Base-by-base conservation (phyloP, 1,284 basidiomycete species). In the Tranzscheliella williamsii region DNA sequence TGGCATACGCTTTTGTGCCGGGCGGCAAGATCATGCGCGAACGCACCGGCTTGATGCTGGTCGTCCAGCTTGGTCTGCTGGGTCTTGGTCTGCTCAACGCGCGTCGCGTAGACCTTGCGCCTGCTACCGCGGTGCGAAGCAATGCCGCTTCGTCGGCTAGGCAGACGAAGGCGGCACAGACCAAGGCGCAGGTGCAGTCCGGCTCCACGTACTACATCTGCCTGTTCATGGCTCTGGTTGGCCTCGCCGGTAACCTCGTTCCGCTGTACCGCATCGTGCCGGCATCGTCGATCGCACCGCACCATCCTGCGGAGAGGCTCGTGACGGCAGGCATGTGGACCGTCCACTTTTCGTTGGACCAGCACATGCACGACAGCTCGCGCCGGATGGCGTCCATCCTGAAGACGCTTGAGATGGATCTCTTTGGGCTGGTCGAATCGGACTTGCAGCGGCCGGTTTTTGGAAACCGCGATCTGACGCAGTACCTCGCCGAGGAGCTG, bases 281-380 rank as follows among this genome's bases (percentile, higher is more conserved):
- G 2, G 45, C 81, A 4, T 84, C 85, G 15, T 75, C 86, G 18
- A 77, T 86, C 7, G 79, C 81, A 32, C 89, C 90, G 2, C 85
- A 85, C 78, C 85, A 85, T 51, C 79, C 85, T 7, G 84, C 83
- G 5, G 82, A 87, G 9, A 82, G 88, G 17, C 81, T 90, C 17
- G 81, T 94, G 35, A 87, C 86, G n/a, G 87, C 88, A 9, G 92
- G 90, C 1, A 92, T 95, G 48, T 94, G 90, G 90, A 93, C 92
- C 0, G 70, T 72, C 18, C 70, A 72, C 41, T 67, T 67, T 46
- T 62, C 66, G 21, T 57, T 74, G 18, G 73, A 75, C 32, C 73
- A 75, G 52, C 30, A 51, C 31, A 63, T 75, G 62, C 70, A 56
- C 44, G 73, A 75, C 39, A 73, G 68, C 47, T 55, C 66, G 15